Percentiles rank a stretch among this genome's conserved stretches.
These are phyloP conservation scores for Wickerhamiella occidentalis DNA, from an alignment of 805 yeast species.

Conservation along the genomic window DNA sequence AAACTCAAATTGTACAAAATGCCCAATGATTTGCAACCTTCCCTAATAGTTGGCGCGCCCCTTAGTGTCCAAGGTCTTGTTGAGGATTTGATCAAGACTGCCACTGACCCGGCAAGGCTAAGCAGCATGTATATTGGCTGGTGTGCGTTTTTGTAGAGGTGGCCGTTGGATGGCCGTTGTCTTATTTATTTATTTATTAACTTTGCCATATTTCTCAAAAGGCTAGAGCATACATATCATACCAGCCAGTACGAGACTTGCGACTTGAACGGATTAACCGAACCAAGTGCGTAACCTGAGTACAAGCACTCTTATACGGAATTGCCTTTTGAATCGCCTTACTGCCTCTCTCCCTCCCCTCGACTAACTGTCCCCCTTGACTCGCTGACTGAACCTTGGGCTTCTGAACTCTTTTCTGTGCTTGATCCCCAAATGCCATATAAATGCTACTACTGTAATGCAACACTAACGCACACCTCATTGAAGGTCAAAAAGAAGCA, in stretches of 20 bases:
- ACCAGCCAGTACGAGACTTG: too few relatives aligned
- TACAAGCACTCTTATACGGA: too few relatives aligned
- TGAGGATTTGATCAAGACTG: conserved; percentile 73
- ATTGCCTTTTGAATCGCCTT: too few relatives aligned
- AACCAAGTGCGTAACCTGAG: too few relatives aligned
- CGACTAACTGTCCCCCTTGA: too few relatives aligned
- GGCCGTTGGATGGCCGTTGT: too few relatives aligned
- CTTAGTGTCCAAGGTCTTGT: conserved; percentile 89
- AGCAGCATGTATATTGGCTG: conserved; percentile 91
- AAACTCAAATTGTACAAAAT: conserved; percentile 76
- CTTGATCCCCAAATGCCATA: background rate
- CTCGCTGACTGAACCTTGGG: too few relatives aligned
- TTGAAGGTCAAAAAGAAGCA: conserved; percentile 18
- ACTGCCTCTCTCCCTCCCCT: too few relatives aligned
- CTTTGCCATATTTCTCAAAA: too few relatives aligned
- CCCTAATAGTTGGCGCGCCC: conserved; percentile 42
- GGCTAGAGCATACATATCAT: too few relatives aligned
- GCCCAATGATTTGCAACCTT: conserved; percentile 34
- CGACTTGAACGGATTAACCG: too few relatives aligned
- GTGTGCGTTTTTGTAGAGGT: conserved; percentile 58
- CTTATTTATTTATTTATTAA: conserved; percentile 1
- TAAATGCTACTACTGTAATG: conserved; percentile 20
- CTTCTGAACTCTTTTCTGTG: too few relatives aligned
- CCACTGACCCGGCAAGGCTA: conserved; percentile 57
- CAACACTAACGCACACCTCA: conserved; percentile 19